phyloP scores from a whole-genome alignment of 75 land plant species.

The Chamaecyparis obtusa region DNA sequence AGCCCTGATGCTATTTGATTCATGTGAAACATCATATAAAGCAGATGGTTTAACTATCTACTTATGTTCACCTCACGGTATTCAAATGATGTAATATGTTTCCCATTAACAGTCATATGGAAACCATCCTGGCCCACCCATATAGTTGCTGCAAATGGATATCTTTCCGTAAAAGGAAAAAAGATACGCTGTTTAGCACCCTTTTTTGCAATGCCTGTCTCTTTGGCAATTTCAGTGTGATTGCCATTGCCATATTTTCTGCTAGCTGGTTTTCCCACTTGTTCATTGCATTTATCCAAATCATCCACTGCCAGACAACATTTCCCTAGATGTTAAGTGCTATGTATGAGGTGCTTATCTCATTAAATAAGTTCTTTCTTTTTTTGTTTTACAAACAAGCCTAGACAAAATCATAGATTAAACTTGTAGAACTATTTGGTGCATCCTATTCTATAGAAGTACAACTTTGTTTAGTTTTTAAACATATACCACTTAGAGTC shows the following conservation, averaged over 20 bases:
- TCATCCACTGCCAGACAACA: conserved; percentile 70
- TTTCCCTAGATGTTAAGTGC: not conserved
- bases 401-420: not conserved
- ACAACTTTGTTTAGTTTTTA: not conserved
- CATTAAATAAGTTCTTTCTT: not conserved
- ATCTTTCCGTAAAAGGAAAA: conserved; percentile 86
- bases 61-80: conserved; percentile 59
- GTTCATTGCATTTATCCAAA: conserved; percentile 63
- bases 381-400: not conserved
- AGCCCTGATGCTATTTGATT: not conserved
- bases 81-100: conserved; percentile 90
- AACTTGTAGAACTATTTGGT: not conserved
- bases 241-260: conserved; percentile 3
- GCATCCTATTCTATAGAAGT: not conserved
- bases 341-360: not conserved
- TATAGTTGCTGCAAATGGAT: conserved; percentile 78
- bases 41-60: not conserved
- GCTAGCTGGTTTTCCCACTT: conserved; percentile 58
- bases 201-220: conserved; percentile 10
- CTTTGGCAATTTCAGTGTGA: conserved; percentile 22
- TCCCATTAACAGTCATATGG: conserved; percentile 95
- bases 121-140: conserved; percentile 85
- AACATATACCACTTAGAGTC: not conserved
- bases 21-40: not conserved
- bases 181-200: conserved; percentile 40